Evolutionary conservation across 495 filamentous ascomycete species (phyloP), one percentile per base, ranked within the genome.

Genomic region (Hypoxylon lenormandii): DNA sequence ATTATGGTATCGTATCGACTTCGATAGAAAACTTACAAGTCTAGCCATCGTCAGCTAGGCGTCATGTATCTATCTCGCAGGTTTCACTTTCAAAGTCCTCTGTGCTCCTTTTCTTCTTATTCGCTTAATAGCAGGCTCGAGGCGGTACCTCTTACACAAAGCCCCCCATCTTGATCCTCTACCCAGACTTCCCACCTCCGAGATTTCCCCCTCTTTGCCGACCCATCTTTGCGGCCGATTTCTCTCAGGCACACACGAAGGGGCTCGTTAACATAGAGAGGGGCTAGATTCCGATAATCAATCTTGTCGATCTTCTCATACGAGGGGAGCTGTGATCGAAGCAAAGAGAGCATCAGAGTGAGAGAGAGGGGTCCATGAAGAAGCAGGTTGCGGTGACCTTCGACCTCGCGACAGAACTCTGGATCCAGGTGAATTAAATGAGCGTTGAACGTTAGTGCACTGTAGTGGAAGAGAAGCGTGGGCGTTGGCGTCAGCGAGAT

Each of bases 291-390:
- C 26, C 84, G 85, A 73, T 97, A 98, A 40, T 91, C 84, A 42
- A 98, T 83, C 0, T 73, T 75, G 0, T 38, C 30, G 50, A 71
- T 19, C 19, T 62, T 38, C 38, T 61, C 63, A 16, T 15, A 50
- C 1, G 30, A 69, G 40, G 21, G 70, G 1, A 93, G 72, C 43
- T 87, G 79, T 3, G 77, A 76, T 37, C 83, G 76, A 13, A 97
- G 73, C 13, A 87, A 81, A 16, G 86, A 82, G 33, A 96, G 77
- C 77, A 97, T 86, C 10, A 97, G 75, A 1, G 88, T 87, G 40
- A 94, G 79, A n/a, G 86, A 86, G 69, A 98, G 80, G 0, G 94
- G 94, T 0, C 94, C 94, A 72, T 97, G 94, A 26, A 97, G 90
- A 11, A 98, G 83, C 21, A 92, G 80, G 52, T 88, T 84, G 11